Evolutionary conservation across 371 early-diverging fungal genomes (phyloP).

Genomic region (Lichtheimia ornata): DNA sequence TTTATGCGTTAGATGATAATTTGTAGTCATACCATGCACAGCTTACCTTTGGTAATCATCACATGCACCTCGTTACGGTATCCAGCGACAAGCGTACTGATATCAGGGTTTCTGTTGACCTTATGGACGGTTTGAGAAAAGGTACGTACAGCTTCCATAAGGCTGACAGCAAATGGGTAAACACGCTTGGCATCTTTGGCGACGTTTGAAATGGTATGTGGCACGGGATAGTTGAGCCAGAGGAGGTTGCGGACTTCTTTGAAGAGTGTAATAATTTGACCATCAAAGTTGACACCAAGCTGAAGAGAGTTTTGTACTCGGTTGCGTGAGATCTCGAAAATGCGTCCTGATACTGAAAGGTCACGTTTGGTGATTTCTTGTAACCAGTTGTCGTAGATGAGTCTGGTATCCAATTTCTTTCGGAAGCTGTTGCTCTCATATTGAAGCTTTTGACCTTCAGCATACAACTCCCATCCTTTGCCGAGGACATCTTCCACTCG

Average conservation of each 20-base stretch:
- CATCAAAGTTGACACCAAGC: slow-evolving; percentile 92
- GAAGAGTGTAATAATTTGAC: slow-evolving; percentile 92
- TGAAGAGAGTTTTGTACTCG: slow-evolving; percentile 81
- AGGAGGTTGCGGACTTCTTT: slow-evolving; percentile 96
- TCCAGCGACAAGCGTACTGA: slow-evolving; percentile 83
- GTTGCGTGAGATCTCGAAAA: slow-evolving; percentile 88
- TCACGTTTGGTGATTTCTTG: slow-evolving; percentile 85
- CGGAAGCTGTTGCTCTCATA: slow-evolving; percentile 90
- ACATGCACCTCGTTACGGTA: slow-evolving; percentile 91
- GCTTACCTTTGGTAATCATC: slow-evolving; percentile 81
- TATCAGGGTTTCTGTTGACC: slow-evolving; percentile 75
- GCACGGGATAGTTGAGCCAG: slow-evolving; percentile 92
- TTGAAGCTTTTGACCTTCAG: slow-evolving; percentile 94
- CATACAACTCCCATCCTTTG: slow-evolving; percentile 95
- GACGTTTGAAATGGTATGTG: slow-evolving; percentile 88
- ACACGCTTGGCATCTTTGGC: slow-evolving; percentile 97
- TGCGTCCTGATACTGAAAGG: slow-evolving; percentile 85
- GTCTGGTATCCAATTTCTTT: slow-evolving; percentile 89
- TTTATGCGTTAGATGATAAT: background rate
- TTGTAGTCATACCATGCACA: background rate
- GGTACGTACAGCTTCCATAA: slow-evolving; percentile 93
- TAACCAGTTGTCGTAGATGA: slow-evolving; percentile 92
- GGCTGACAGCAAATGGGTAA: slow-evolving; percentile 96
- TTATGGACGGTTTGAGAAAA: slow-evolving; percentile 87
- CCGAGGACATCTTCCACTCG: slow-evolving; percentile 98